Conservation (phyloP, 1,139 yeast genomes). For the Kluyveromyces sp. region DNA sequence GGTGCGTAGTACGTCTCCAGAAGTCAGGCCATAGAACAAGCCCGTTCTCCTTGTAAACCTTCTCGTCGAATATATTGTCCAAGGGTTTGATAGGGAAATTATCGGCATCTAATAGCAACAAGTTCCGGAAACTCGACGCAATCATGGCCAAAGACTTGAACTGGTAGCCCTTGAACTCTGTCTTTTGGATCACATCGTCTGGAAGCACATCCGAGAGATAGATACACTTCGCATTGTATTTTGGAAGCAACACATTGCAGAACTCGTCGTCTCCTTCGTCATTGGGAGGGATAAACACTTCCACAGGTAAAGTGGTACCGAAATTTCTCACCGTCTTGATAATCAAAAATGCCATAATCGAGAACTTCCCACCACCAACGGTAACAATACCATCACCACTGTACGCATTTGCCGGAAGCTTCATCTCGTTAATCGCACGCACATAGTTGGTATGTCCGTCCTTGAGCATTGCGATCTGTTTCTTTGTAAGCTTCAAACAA, state of each 20-base stretch:
- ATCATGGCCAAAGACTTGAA: constrained; percentile 70
- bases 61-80: constrained; percentile 44
- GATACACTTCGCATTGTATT: constrained; percentile 62
- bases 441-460: constrained; percentile 49
- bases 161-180: constrained; percentile 64
- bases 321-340: constrained; percentile 55
- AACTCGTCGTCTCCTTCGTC: constrained; percentile 60
- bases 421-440: constrained; percentile 38
- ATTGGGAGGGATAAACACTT: constrained; percentile 61
- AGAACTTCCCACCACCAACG: constrained; percentile 75
- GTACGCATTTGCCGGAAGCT: constrained; percentile 42
- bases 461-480: constrained; percentile 41
- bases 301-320: constrained; percentile 66
- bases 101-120: constrained; percentile 72
- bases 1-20: constrained; percentile 70
- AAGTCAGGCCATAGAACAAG: constrained; percentile 77
- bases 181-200: constrained; percentile 34
- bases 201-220: constrained; percentile 53
- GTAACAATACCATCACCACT: constrained; percentile 72
- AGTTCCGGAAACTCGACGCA: constrained; percentile 69
- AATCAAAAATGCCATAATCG: constrained; percentile 63
- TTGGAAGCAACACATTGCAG: constrained; percentile 59
- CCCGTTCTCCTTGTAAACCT: constrained; percentile 49
- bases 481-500: constrained; percentile 36
- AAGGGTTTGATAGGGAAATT: constrained; percentile 57